Percentiles rank a stretch among this genome's conserved stretches.
Evolutionary conservation across 148 eudicot genomes (phyloP).

Genomic region (Vaccinium vitisidaea): DNA sequence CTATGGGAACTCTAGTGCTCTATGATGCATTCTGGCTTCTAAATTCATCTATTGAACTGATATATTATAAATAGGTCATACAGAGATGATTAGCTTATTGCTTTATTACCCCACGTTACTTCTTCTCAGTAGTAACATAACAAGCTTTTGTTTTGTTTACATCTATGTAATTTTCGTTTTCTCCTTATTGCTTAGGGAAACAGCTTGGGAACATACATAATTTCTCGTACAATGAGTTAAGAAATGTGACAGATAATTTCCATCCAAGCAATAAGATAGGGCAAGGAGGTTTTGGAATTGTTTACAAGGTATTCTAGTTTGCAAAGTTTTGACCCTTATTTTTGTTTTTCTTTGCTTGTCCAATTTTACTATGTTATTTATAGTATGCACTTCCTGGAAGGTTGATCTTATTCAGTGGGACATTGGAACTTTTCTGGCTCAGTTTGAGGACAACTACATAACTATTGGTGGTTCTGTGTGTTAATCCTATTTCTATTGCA

Average conservation of each 20-base stretch:
- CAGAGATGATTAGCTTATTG: not conserved
- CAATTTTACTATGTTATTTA: not conserved
- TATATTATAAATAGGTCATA: not conserved
- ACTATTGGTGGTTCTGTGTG: not conserved
- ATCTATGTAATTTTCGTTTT: constrained; percentile 5
- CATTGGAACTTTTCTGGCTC: not conserved
- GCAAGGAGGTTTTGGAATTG: constrained; percentile 88
- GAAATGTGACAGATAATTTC: constrained; percentile 62
- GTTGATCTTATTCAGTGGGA: not conserved
- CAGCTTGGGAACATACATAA: constrained; percentile 45
- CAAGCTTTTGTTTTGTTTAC: not conserved
- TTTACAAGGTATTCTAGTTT: constrained; percentile 62
- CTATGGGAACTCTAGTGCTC: not conserved
- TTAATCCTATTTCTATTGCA: not conserved
- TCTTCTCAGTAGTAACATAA: not conserved
- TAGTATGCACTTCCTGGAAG: not conserved
- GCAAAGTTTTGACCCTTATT: not conserved
- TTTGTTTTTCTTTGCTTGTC: not conserved
- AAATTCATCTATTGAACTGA: not conserved
- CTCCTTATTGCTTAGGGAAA: constrained; percentile 38
- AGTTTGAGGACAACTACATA: not conserved
- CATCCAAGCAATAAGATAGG: constrained; percentile 63
- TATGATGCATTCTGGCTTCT: not conserved
- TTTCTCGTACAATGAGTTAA: constrained; percentile 62
- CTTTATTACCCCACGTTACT: not conserved